These are phyloP conservation scores for Helicostylum pulchrum DNA, from an alignment of 192 early-diverging fungal species.

Conservation along the genomic window DNA sequence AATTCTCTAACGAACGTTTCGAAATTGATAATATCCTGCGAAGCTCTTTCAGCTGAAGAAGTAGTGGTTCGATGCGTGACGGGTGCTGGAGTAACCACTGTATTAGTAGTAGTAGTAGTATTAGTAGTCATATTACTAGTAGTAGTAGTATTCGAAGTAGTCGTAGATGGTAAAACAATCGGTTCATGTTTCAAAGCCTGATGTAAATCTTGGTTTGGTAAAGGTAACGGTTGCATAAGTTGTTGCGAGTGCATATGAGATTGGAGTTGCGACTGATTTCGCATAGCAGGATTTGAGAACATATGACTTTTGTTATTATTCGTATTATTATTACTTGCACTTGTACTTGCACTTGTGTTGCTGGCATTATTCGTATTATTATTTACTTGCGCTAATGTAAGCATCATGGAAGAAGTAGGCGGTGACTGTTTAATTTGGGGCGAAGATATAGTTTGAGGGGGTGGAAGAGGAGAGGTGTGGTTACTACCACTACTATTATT, in stretches of 20 bases:
- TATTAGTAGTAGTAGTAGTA: neutral
- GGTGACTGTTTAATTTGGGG: slow-evolving; percentile 18
- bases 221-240: neutral
- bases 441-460: slow-evolving; percentile 4
- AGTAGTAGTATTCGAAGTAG: neutral
- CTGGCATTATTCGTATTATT: neutral
- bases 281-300: neutral
- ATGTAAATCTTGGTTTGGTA: slow-evolving; percentile 13
- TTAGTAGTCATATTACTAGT: neutral
- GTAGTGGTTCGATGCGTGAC: neutral
- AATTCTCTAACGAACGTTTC: slow-evolving; percentile 22
- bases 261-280: slow-evolving; percentile 13
- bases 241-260: slow-evolving; percentile 1
- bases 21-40: slow-evolving; percentile 15
- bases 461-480: slow-evolving; percentile 2
- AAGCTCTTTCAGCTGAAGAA: slow-evolving; percentile 6
- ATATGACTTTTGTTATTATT: no score
- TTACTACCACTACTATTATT: neutral
- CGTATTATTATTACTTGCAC: no score
- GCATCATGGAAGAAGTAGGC: slow-evolving; percentile 5
- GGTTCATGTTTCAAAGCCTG: neutral
- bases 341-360: neutral
- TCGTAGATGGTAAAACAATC: no score
- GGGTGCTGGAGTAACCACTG: neutral
- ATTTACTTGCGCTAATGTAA: neutral